These are phyloP conservation scores for Aegilops bicornis DNA, from an alignment of 176 grass and related monocot species.

Conservation along the genomic window DNA sequence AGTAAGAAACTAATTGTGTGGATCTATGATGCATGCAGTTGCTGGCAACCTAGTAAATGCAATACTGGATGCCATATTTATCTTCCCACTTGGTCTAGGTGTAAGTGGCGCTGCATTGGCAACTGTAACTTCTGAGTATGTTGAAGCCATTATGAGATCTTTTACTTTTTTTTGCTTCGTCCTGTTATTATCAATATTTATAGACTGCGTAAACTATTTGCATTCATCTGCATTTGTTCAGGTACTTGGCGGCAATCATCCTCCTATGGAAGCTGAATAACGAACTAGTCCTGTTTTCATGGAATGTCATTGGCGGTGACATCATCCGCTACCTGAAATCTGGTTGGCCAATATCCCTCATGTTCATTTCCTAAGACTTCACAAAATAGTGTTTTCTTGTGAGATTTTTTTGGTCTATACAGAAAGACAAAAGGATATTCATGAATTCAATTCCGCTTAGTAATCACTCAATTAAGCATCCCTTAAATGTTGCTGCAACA, in stretches of 20 bases:
- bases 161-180: neutral
- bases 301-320: slow-evolving; percentile 43
- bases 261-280: slow-evolving; percentile 87
- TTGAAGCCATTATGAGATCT: slow-evolving; percentile 35
- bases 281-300: slow-evolving; percentile 64
- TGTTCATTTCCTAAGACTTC: slow-evolving; percentile 7
- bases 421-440: neutral
- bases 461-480: neutral
- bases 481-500: neutral
- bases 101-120: slow-evolving; percentile 89
- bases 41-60: slow-evolving; percentile 85
- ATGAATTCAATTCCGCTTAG: neutral
- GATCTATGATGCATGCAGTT: slow-evolving; percentile 38
- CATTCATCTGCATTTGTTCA: slow-evolving; percentile 39
- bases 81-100: slow-evolving; percentile 85
- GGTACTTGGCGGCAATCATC: slow-evolving; percentile 78
- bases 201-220: slow-evolving; percentile 19
- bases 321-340: slow-evolving; percentile 84
- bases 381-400: neutral
- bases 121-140: slow-evolving; percentile 90
- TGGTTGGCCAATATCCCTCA: slow-evolving; percentile 43
- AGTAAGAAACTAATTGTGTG: neutral
- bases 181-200: neutral
- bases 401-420: neutral
- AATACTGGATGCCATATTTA: slow-evolving; percentile 71